These are phyloP conservation scores for Aspergillus indologenus DNA, from an alignment of 495 filamentous ascomycete species.

Conservation along the genomic window DNA sequence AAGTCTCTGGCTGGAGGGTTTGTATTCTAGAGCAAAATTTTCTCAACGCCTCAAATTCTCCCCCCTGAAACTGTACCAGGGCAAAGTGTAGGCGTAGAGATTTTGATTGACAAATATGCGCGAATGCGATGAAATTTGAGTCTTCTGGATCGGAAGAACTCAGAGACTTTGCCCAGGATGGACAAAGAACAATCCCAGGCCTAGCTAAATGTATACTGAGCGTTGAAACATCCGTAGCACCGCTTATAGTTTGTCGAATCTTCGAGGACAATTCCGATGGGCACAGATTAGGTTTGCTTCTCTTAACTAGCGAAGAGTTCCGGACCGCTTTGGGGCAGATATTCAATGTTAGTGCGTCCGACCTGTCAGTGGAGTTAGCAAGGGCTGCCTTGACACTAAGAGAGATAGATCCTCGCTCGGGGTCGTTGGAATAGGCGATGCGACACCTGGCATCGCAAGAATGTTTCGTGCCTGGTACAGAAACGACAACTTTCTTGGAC, in stretches of 20 bases:
- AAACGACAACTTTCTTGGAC: constrained; percentile 22
- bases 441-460: constrained; percentile 19
- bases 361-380: constrained; percentile 21
- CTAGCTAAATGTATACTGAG: constrained; percentile 18
- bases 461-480: constrained; percentile 12
- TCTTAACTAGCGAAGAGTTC: constrained; percentile 17
- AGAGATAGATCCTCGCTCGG: constrained; percentile 22
- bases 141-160: constrained; percentile 15
- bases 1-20: constrained; percentile 18
- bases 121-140: constrained; percentile 19
- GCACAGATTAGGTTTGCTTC: constrained; percentile 20
- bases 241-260: constrained; percentile 16
- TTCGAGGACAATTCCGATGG: constrained; percentile 15
- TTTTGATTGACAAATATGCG: constrained; percentile 23
- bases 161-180: constrained; percentile 18
- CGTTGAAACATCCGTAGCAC: constrained; percentile 21
- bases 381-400: constrained; percentile 20
- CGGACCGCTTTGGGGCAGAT: constrained; percentile 17
- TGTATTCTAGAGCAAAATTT: constrained; percentile 14
- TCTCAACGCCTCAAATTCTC: constrained; percentile 19
- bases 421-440: constrained; percentile 18
- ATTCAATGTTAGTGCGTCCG: constrained; percentile 19
- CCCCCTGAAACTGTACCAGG: constrained; percentile 20
- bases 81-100: constrained; percentile 22
- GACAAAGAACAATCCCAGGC: constrained; percentile 24